A percentile compares a stretch with the other conserved stretches of the same genome.
phyloP scores from a whole-genome alignment of 192 early-diverging fungal genomes.

The Entomortierella lignicola region DNA sequence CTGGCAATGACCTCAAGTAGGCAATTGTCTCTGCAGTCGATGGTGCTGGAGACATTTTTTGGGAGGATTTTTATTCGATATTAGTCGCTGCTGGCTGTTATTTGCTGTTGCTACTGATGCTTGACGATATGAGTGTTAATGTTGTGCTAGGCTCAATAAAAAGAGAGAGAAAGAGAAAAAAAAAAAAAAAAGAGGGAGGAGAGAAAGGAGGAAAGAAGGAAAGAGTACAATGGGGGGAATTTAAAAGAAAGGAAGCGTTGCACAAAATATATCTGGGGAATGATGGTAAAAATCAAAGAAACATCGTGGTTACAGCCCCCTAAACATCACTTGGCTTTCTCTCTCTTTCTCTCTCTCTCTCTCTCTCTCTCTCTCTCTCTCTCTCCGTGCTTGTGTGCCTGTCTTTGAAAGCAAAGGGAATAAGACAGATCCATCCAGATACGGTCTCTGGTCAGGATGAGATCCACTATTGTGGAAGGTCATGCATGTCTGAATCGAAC shows the following conservation, averaged over 20 bases:
- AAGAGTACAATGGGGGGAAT: neutral
- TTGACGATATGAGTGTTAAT: neutral
- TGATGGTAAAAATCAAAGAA: neutral
- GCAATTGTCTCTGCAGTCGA: constrained; percentile 47
- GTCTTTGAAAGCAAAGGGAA: too few species aligned
- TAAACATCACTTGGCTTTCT: neutral
- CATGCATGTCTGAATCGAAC: too few species aligned
- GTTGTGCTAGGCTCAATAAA: neutral
- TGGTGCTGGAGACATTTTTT: constrained; percentile 42
- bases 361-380: neutral
- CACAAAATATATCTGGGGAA: neutral
- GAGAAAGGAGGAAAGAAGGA: neutral
- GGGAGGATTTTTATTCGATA: neutral
- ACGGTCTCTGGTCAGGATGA: constrained; percentile 2
- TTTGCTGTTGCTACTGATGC: neutral
- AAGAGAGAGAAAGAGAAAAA: neutral
- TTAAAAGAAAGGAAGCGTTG: neutral
- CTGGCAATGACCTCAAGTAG: constrained; percentile 74
- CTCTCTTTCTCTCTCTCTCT: neutral
- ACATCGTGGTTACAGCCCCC: too few species aligned
- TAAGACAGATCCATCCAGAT: neutral
- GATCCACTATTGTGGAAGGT: neutral
- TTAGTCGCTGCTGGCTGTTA: neutral
- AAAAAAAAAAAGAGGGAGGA: neutral
- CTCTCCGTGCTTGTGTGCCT: neutral